Evolutionary conservation across 441 rosid species (phyloP), one percentile per base, ranked within the genome.

Genomic region (Cnidoscolus chayamansa): DNA sequence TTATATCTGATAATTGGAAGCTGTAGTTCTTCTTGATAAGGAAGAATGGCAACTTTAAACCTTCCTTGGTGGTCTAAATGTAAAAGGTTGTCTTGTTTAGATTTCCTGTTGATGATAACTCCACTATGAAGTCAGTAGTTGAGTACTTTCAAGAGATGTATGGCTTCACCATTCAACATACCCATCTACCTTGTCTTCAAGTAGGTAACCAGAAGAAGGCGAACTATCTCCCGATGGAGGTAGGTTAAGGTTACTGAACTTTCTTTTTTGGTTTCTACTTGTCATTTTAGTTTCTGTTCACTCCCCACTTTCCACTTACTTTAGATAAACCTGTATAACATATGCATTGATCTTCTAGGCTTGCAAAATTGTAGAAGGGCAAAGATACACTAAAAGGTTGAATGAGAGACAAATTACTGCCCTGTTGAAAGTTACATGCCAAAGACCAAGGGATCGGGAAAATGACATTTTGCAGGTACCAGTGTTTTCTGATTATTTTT

Each of bases 131-230:
- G 79, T 93, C 98, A 0, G 97, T 93, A 48, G 91, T 93, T 37
- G 98, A 90, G 74, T 93, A 93, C 83, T 93, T 93, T 60, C 98
- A 90, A 79, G 97, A 93, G 85, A 89, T 93, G 98, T 93, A 93
- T 84, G 95, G 97, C 74, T 93, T 90, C 79, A 87, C 92, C 55
- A 93, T 93, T 75, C 87, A 87, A 67, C 92, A 86, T 71, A 81
- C 97, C 12, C 97, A 93, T 87, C 82, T 93, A 58, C 98, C 98
- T 11, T 93, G 98, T 74, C 97, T 93, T 77, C 93, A 89, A 87
- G 98, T 93, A 57, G 98, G 98, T 74, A 93, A 90, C 84, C 97
- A 93, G 72, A 90, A 86, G 80, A 93, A 93, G 81, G 97, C 97
- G 35, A 93, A 90, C 77, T 93, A 93, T 82, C 82, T 93, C 75